Evolutionary conservation across 1,284 basidiomycete species (phyloP).

Genomic region (Apiotrichum siamense): DNA sequence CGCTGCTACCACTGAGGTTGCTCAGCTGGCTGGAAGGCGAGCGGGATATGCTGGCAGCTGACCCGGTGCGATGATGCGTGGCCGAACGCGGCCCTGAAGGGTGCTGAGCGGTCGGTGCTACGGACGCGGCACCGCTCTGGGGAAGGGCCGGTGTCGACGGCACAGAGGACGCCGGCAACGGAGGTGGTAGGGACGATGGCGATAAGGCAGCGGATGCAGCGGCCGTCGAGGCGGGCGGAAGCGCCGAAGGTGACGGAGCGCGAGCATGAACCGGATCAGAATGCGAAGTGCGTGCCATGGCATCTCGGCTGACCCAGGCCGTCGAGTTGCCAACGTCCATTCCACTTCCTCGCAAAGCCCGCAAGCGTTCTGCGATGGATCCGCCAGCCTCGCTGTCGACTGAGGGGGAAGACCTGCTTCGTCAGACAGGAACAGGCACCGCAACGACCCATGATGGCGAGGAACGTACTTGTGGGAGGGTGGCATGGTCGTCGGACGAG

Average conservation of each 20-base stretch:
- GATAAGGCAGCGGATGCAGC: too few relatives aligned
- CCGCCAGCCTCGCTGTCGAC: slow-evolving; percentile 26
- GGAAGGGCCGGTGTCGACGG: not conserved
- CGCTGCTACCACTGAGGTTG: not conserved
- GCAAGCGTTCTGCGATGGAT: slow-evolving; percentile 47
- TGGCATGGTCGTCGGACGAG: not conserved
- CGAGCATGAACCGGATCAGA: not conserved
- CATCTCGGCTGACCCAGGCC: slow-evolving; percentile 33
- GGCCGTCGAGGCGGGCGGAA: too few relatives aligned
- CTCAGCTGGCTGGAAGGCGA: not conserved
- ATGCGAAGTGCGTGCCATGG: not conserved
- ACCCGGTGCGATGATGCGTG: not conserved
- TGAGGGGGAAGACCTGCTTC: not conserved
- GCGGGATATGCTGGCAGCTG: not conserved
- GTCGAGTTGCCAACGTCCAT: slow-evolving; percentile 36
- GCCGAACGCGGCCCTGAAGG: not conserved
- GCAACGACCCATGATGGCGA: not conserved
- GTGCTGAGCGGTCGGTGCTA: not conserved
- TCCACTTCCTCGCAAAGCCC: slow-evolving; percentile 41
- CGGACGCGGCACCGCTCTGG: not conserved
- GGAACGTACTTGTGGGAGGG: not conserved
- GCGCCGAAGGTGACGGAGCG: not conserved
- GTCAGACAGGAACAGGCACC: not conserved
- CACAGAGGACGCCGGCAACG: not conserved
- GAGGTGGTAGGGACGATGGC: too few relatives aligned